Conservation (phyloP, 2,329 filamentous ascomycete species). For the Phialemonium atrogriseum region DNA sequence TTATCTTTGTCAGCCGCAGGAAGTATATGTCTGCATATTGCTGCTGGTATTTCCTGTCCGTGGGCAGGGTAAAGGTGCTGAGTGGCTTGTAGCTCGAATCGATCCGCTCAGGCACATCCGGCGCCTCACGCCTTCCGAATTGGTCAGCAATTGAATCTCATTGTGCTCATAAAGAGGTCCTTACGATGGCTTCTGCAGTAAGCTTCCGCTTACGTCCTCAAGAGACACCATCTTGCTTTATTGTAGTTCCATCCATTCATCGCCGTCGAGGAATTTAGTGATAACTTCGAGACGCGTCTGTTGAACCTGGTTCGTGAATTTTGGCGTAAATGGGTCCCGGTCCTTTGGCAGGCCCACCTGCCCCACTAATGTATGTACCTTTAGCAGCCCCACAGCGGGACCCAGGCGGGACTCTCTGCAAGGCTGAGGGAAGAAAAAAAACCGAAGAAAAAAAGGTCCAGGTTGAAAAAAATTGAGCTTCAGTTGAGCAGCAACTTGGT, state of each 20-base stretch:
- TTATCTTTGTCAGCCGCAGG: conserved; percentile 77
- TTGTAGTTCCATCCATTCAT: conserved; percentile 2
- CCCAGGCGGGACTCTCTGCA: conserved; percentile 2
- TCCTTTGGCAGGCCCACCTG: background rate
- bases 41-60: conserved; percentile 72
- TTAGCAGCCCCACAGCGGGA: conserved; percentile 1
- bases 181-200: conserved; percentile 43
- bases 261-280: conserved; percentile 1
- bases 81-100: conserved; percentile 62
- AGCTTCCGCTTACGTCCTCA: conserved; percentile 30
- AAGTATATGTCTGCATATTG: conserved; percentile 99
- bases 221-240: conserved; percentile 31
- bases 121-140: conserved; percentile 23
- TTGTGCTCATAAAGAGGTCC: conserved; percentile 15
- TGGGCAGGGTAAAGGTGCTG: conserved; percentile 64
- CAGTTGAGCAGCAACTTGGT: conserved; percentile 14
- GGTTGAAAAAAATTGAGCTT: no score
- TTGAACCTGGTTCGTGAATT: conserved; percentile 20
- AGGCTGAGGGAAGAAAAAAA: conserved; percentile 5
- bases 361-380: background rate
- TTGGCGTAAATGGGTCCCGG: conserved; percentile 21
- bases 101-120: conserved; percentile 36
- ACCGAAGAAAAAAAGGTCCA: conserved; percentile 4
- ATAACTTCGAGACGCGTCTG: conserved; percentile 7
- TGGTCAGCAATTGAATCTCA: conserved; percentile 11